Conservation (phyloP, 768 basidiomycete species). For the Termitomyces eurrhizus region DNA sequence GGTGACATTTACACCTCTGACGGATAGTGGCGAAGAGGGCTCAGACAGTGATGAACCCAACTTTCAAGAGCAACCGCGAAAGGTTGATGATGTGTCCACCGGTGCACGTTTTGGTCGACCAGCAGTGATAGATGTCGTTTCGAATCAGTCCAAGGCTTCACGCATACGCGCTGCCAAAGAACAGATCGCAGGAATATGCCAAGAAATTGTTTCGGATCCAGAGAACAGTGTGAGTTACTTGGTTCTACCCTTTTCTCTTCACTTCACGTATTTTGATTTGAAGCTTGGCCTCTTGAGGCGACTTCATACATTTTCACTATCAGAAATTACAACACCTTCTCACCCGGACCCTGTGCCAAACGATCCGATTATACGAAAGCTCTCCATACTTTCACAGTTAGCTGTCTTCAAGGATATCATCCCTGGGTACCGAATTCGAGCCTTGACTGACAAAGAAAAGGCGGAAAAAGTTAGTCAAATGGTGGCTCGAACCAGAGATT, state of each 20-base stretch:
- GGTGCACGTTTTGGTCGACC: constrained; percentile 86
- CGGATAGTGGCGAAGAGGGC: constrained; percentile 18
- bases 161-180: constrained; percentile 82
- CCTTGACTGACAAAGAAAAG: constrained; percentile 87
- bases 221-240: constrained; percentile 78
- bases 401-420: constrained; percentile 96
- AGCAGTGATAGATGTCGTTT: constrained; percentile 70
- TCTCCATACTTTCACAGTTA: constrained; percentile 86
- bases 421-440: constrained; percentile 93
- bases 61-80: constrained; percentile 25
- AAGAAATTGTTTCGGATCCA: constrained; percentile 91
- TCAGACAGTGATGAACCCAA: constrained; percentile 28
- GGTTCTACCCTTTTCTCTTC: background rate
- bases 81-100: constrained; percentile 70
- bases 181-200: constrained; percentile 90
- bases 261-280: constrained; percentile 1
- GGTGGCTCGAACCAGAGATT: constrained; percentile 86
- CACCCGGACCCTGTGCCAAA: constrained; percentile 72
- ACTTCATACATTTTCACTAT: constrained; percentile 82
- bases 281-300: constrained; percentile 88
- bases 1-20: constrained; percentile 1
- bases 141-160: constrained; percentile 58
- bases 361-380: constrained; percentile 77
- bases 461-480: constrained; percentile 92
- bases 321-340: constrained; percentile 64